A percentile compares a stretch with the other conserved stretches of the same genome.
Evolutionary conservation across 768 basidiomycete species (phyloP).

Genomic region (Suillus paluster): DNA sequence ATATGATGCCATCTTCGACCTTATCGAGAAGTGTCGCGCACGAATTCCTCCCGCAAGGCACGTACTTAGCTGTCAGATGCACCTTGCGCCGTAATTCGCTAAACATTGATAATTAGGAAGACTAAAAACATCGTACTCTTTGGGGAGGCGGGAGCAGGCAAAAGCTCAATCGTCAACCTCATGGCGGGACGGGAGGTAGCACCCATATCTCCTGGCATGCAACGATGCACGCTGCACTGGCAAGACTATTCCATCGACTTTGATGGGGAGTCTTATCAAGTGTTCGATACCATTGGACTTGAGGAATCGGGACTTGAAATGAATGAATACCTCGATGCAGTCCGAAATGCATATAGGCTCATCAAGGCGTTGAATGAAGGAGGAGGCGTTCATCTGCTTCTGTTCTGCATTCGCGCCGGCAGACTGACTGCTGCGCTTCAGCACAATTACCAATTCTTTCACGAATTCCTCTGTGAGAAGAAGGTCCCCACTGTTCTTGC

Average conservation of each 20-base stretch:
- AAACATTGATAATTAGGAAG: not conserved
- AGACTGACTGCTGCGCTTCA: not conserved
- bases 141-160: conserved; percentile 38
- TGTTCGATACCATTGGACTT: conserved; percentile 41
- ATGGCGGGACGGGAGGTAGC: conserved; percentile 34
- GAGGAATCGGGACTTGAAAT: conserved; percentile 31
- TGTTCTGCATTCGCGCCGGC: conserved; percentile 17
- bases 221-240: conserved; percentile 39
- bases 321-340: conserved; percentile 30
- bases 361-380: conserved; percentile 32
- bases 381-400: conserved; percentile 44
- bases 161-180: conserved; percentile 50
- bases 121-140: conserved; percentile 30
- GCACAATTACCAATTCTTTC: not conserved
- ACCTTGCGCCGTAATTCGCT: not conserved
- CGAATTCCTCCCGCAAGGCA: not conserved
- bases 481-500: conserved; percentile 44
- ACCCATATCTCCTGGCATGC: conserved; percentile 31
- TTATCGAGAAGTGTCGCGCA: conserved; percentile 15
- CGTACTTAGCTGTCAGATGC: not conserved
- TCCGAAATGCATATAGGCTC: conserved; percentile 39
- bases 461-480: conserved; percentile 26
- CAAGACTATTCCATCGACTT: conserved; percentile 28
- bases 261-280: conserved; percentile 23
- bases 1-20: conserved; percentile 19